Percentiles rank a stretch among this genome's conserved stretches.
phyloP scores from a whole-genome alignment of 257 asterid genomes.

The Capsicum baccatum region DNA sequence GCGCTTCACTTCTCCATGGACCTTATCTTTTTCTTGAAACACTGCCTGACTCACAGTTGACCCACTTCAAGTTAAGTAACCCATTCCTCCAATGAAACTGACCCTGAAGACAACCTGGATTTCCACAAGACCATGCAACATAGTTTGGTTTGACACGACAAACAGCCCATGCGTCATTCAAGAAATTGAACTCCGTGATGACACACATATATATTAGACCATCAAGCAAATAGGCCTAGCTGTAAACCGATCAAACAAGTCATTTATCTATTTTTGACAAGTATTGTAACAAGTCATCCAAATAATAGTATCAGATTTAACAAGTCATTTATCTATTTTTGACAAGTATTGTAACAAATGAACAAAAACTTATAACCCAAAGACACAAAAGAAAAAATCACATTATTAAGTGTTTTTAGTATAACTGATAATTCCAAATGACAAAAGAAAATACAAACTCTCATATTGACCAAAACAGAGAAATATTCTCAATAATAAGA shows the following conservation, averaged over 20 bases:
- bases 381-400: neutral
- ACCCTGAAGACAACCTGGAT: neutral
- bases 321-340: neutral
- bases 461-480: conserved; percentile 1
- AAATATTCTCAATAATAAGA: neutral
- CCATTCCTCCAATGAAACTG: neutral
- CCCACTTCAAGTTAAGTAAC: neutral
- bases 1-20: neutral
- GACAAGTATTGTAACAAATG: neutral
- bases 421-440: neutral
- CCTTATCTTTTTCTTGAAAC: neutral
- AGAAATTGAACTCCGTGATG: neutral
- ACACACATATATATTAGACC: neutral
- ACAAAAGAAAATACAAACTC: neutral
- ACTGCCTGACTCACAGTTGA: neutral
- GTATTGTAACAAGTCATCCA: neutral
- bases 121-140: neutral
- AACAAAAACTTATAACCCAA: neutral
- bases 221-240: neutral
- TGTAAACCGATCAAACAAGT: neutral
- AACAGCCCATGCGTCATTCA: neutral
- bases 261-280: too few relatives aligned
- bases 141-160: neutral
- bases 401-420: neutral
- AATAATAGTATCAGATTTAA: neutral